These are phyloP conservation scores for Fusarium nematophilum DNA, from an alignment of 2,329 filamentous ascomycete genomes.

Conservation along the genomic window DNA sequence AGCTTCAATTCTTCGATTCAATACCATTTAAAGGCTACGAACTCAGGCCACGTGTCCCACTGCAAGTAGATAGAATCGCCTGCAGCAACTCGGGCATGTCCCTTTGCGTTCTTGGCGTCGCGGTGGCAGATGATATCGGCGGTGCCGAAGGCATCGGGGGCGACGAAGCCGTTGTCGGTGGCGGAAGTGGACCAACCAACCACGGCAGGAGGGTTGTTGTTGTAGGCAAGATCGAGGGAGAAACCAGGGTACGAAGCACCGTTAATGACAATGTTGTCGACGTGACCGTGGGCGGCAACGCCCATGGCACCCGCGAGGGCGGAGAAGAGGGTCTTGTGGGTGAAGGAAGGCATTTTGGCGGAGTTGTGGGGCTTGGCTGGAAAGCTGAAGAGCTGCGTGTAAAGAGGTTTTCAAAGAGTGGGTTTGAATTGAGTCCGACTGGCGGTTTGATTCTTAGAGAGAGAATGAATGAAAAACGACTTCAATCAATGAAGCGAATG, in stretches of 20 bases:
- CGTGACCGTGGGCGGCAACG: constrained; percentile 46
- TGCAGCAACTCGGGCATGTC: constrained; percentile 53
- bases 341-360: constrained; percentile 44
- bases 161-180: constrained; percentile 64
- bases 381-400: constrained; percentile 16
- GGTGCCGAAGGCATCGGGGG: constrained; percentile 51
- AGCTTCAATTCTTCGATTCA: too few species aligned
- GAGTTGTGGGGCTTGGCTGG: constrained; percentile 3
- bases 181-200: constrained; percentile 55
- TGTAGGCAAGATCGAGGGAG: constrained; percentile 36
- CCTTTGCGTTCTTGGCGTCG: constrained; percentile 52
- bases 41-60: constrained; percentile 59
- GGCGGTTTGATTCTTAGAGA: constrained; percentile 31
- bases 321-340: constrained; percentile 40
- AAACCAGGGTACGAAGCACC: constrained; percentile 40
- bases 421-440: constrained; percentile 32
- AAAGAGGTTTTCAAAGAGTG: constrained; percentile 15
- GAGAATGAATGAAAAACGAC: constrained; percentile 43
- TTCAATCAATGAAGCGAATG: constrained; percentile 49
- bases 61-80: constrained; percentile 54
- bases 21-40: too few species aligned
- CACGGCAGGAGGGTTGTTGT: constrained; percentile 33
- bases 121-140: constrained; percentile 62
- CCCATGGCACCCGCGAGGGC: constrained; percentile 42
- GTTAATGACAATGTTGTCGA: constrained; percentile 42